phyloP scores from a whole-genome alignment of 2,329 filamentous ascomycete species.

The Didymosphaeria variabile region DNA sequence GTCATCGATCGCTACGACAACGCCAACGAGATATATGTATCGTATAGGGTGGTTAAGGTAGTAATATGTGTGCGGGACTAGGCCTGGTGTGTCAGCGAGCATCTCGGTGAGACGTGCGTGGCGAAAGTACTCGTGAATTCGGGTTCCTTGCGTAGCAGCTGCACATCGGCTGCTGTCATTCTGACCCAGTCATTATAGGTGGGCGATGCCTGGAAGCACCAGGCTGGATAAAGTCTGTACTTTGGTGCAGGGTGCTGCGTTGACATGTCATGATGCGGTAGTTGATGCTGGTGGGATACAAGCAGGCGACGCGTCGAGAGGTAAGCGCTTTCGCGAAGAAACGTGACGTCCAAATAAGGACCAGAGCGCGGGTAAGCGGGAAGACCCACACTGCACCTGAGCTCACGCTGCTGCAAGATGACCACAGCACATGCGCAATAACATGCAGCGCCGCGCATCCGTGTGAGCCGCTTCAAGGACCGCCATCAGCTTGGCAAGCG shows the following conservation, averaged over 20 bases:
- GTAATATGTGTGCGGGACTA: slow-evolving; percentile 65
- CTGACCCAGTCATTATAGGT: slow-evolving; percentile 72
- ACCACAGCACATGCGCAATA: slow-evolving; percentile 31
- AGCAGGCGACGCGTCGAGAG: slow-evolving; percentile 28
- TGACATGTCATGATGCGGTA: slow-evolving; percentile 46
- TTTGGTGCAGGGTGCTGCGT: slow-evolving; percentile 23
- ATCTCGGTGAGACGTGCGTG: slow-evolving; percentile 1
- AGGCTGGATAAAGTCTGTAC: slow-evolving; percentile 62
- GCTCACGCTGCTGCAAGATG: slow-evolving; percentile 24
- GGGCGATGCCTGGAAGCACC: slow-evolving; percentile 67
- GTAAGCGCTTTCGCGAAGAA: slow-evolving; percentile 22
- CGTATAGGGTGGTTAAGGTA: slow-evolving; percentile 63
- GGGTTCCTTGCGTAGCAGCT: slow-evolving; percentile 57
- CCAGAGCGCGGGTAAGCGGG: background rate
- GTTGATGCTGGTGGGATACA: slow-evolving; percentile 22
- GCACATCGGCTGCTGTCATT: slow-evolving; percentile 65
- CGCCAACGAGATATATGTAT: slow-evolving; percentile 56
- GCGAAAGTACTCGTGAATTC: slow-evolving; percentile 60
- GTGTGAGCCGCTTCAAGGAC: slow-evolving; percentile 38
- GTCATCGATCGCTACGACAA: slow-evolving; percentile 56
- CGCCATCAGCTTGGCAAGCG: slow-evolving; percentile 25
- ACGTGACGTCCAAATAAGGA: slow-evolving; percentile 20
- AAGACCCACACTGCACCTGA: slow-evolving; percentile 1
- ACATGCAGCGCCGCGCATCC: slow-evolving; percentile 26
- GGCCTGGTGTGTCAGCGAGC: slow-evolving; percentile 5